These are phyloP conservation scores for Asterella californica DNA, from an alignment of 225 moss, liverwort and hornwort species.

Conservation along the genomic window DNA sequence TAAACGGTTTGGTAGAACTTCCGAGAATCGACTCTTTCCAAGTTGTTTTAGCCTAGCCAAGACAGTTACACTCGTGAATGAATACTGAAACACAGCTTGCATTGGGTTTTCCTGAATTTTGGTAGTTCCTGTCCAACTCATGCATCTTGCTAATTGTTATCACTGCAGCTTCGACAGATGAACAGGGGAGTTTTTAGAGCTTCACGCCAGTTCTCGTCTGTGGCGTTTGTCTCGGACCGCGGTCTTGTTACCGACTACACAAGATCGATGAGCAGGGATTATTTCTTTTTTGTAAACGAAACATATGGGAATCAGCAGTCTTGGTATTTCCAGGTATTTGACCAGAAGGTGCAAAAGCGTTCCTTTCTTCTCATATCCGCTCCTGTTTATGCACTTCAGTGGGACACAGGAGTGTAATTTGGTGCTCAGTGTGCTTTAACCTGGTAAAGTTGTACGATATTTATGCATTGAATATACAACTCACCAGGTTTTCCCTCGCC, in stretches of 20 bases:
- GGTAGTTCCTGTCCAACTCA: neutral
- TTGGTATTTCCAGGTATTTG: conserved; percentile 40
- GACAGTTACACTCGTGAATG: neutral
- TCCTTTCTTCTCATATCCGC: neutral
- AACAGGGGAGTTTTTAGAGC: conserved; percentile 36
- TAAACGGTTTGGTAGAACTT: neutral
- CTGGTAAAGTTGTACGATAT: neutral
- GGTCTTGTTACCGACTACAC: conserved; percentile 35
- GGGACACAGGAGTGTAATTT: neutral
- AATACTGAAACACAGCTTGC: neutral
- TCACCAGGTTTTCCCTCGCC: neutral
- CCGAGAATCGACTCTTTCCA: neutral
- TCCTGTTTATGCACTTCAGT: neutral
- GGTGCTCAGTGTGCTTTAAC: neutral
- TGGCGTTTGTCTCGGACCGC: conserved; percentile 28
- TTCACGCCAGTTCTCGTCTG: conserved; percentile 27
- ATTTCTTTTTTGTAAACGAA: conserved; percentile 34
- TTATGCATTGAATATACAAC: neutral
- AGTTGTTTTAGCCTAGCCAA: neutral
- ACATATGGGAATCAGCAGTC: conserved; percentile 12
- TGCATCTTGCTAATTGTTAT: neutral
- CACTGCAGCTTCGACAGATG: conserved; percentile 31
- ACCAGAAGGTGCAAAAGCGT: conserved; percentile 9
- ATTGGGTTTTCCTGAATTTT: neutral
- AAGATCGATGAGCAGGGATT: conserved; percentile 2